Base-by-base conservation (phyloP, 352 stramenopile genomes). In the Poterioochromonas sp. region DNA sequence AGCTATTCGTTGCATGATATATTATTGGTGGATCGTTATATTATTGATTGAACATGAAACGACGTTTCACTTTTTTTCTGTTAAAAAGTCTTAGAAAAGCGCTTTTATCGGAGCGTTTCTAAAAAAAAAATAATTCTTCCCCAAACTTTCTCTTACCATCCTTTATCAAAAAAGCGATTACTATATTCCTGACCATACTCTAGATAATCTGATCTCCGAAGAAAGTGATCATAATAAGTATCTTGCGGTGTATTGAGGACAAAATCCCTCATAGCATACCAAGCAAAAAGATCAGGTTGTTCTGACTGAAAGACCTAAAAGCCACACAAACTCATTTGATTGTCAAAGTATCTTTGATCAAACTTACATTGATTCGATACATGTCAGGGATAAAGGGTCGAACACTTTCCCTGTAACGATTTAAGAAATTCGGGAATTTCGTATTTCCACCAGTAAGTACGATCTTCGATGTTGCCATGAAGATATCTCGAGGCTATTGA, bases 371-470 rank as follows among this genome's bases (percentile, higher is more conserved):
- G 51, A 83, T 63, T 44, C 49, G 69, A 43, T 49, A 79, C 11
- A 79, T 63, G 11, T 41, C 53, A 2, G 78, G 73, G 26, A 78
- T 80, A 20, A 51, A 70, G 49, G 49, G 37, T 43, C 80, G 29
- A 34, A 83, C 73, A 32, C 83, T 73, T 22, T 49, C 73, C 53
- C 81, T 47, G 39, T 81, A 63, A 15, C 80, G 62, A 53, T 79
- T 51, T 40, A 40, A 35, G 5, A 83, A 76, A 43, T 81, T 79
- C 26, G 80, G 80, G 34, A 83, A 80, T 35, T 47, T 35, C 39
- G 71, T 70, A 74, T 83, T 83, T 12, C 80, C 80, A 22, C 80
- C 80, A n/a, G 79, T 83, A 39, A 83, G 60, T n/a, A 83, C 51
- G n/a, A 83, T 74, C 32, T 83, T 80, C 2, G 43, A 73, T 47